Base-by-base conservation (phyloP, 83 land plant genomes). In the Thuja plicata region DNA sequence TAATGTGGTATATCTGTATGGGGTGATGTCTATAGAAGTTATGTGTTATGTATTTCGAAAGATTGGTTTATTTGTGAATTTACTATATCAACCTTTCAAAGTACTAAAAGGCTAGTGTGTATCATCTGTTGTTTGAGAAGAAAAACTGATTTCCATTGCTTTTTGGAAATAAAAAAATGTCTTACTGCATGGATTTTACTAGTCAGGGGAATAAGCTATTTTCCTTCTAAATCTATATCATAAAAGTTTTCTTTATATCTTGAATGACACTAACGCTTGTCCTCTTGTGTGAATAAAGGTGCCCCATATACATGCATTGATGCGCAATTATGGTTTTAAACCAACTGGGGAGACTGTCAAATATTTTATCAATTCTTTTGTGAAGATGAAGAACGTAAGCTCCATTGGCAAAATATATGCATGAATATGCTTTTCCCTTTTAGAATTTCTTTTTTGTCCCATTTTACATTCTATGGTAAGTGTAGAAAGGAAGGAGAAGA, bases 381-480 rank as follows among this genome's bases (percentile, higher is more conserved):
- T 90, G 73, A 93, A 87, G 86, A 93, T 93, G 91, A 93, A 92
- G 88, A 94, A 94, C 88, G 95, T 94, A 88, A 90, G 93, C 90
- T 52, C 8, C 35, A 43, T 91, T 52, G 9, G 35, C 37, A 7
- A 84, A 19, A 85, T 35, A 40, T 30, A 16, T 52, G 5, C 27
- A n/a, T 6, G 34, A 15, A 46, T 50, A 48, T 85, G 21, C 60
- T 48, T 21, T 85, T 45, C 50, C 30, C 21, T 85, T 11, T 32
- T 30, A 43, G 45, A 43, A 3, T 43, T 3, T 43, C 0, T 43
- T 43, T 43, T 85, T 21, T 21, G 70, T 19, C 55, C 50, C n/a
- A 32, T 27, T 1, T n/a, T 52, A 17, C 10, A 16, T n/a, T 7
- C 35, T 34, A 21, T 85, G 38, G 5, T 45, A 52, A 85, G 9